Conservation (phyloP, 371 early-diverging fungal genomes). For the Syncephalastrum monosporum region DNA sequence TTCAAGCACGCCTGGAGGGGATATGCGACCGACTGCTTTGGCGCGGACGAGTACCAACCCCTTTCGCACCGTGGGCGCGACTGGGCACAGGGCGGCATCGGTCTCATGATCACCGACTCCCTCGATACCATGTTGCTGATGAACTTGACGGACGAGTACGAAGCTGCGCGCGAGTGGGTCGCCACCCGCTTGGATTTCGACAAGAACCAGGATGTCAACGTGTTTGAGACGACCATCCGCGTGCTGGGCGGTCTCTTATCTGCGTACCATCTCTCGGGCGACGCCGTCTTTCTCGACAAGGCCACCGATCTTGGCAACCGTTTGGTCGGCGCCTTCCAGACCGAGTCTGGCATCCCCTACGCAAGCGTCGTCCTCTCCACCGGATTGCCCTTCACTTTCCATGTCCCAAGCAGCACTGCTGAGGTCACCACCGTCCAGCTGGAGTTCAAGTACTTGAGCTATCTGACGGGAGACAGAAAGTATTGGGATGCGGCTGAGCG, state of each 20-base stretch:
- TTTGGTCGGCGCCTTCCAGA: constrained; percentile 75
- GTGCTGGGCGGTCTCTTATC: constrained; percentile 87
- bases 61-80: constrained; percentile 49
- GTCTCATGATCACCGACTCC: constrained; percentile 82
- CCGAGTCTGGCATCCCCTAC: constrained; percentile 76
- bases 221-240: constrained; percentile 95
- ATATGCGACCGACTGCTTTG: constrained; percentile 77
- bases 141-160: constrained; percentile 74
- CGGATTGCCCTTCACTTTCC: constrained; percentile 26
- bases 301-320: constrained; percentile 80
- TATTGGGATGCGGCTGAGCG: constrained; percentile 74
- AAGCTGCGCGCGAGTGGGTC: constrained; percentile 69
- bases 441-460: constrained; percentile 84
- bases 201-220: constrained; percentile 71
- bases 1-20: constrained; percentile 79
- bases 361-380: constrained; percentile 64
- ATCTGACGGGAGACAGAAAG: constrained; percentile 68
- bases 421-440: constrained; percentile 87
- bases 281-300: constrained; percentile 63
- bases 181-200: constrained; percentile 57
- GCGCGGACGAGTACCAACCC: constrained; percentile 84
- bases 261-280: constrained; percentile 76
- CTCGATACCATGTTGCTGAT: constrained; percentile 85
- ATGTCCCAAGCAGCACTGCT: constrained; percentile 67
- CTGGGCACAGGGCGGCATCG: constrained; percentile 64